These are phyloP conservation scores for Penicillium herquei DNA, from an alignment of 495 filamentous ascomycete genomes.

Conservation along the genomic window DNA sequence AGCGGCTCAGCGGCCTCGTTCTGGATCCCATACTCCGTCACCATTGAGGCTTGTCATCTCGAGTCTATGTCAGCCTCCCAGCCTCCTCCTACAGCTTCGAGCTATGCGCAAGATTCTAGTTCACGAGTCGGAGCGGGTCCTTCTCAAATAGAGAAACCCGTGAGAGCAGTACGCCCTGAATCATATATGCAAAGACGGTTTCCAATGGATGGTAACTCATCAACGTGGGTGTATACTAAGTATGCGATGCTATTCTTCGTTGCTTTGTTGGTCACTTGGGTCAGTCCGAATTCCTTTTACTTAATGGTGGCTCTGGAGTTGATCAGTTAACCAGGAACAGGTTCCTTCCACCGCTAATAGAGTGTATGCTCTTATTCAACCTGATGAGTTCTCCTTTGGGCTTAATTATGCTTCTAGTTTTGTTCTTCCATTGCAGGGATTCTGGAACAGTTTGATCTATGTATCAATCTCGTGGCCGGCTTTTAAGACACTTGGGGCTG, in stretches of 20 bases:
- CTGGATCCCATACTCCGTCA: conserved; percentile 37
- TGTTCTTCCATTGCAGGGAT: conserved; percentile 81
- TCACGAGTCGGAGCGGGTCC: conserved; percentile 1
- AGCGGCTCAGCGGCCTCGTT: conserved; percentile 3
- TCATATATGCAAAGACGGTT: conserved; percentile 16
- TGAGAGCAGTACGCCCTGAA: conserved; percentile 13
- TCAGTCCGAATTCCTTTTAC: conserved; percentile 18
- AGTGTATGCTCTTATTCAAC: conserved; percentile 64
- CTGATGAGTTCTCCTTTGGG: conserved; percentile 49
- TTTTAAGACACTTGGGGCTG: conserved; percentile 23
- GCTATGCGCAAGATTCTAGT: background rate
- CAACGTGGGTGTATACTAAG: conserved; percentile 76
- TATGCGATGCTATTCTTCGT: conserved; percentile 85
- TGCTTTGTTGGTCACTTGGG: conserved; percentile 80
- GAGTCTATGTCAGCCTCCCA: conserved; percentile 4
- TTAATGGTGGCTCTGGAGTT: background rate
- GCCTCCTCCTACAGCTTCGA: background rate
- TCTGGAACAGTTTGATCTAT: conserved; percentile 86
- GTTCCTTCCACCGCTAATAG: conserved; percentile 79
- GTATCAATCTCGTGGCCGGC: conserved; percentile 56
- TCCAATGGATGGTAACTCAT: conserved; percentile 28
- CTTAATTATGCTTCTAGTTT: conserved; percentile 70
- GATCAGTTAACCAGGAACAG: conserved; percentile 21
- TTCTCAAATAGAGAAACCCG: conserved; percentile 5
- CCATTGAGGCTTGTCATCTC: conserved; percentile 29